phyloP scores from a whole-genome alignment of 1,284 basidiomycete genomes.

The Thelephora terrestris region DNA sequence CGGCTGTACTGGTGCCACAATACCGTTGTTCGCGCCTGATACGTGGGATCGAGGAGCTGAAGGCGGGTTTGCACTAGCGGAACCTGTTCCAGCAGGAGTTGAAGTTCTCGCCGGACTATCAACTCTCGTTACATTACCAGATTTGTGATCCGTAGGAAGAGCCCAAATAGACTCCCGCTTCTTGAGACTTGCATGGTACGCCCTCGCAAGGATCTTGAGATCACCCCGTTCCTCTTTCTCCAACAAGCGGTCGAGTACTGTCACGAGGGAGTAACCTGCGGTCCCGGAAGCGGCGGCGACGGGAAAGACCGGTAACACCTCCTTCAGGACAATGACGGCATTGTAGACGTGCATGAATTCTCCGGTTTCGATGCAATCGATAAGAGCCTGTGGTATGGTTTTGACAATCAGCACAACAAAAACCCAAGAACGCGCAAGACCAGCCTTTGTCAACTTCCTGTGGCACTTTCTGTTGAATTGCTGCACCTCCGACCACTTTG shows the following conservation, averaged over 20 bases:
- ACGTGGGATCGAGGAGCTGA: constrained; percentile 49
- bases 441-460: constrained; percentile 54
- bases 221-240: constrained; percentile 73
- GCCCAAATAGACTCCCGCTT: constrained; percentile 56
- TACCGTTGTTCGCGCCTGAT: constrained; percentile 16
- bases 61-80: constrained; percentile 28
- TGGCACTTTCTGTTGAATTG: constrained; percentile 78
- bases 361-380: constrained; percentile 56
- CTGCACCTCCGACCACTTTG: constrained; percentile 66
- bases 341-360: constrained; percentile 97
- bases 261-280: constrained; percentile 49
- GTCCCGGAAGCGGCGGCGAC: constrained; percentile 45
- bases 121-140: not conserved
- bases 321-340: constrained; percentile 80
- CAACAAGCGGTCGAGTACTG: constrained; percentile 57
- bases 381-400: constrained; percentile 37
- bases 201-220: constrained; percentile 70
- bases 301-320: constrained; percentile 84
- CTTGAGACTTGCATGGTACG: constrained; percentile 67
- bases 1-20: constrained; percentile 10
- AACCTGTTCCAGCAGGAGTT: not conserved
- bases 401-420: constrained; percentile 3
- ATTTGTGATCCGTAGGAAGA: constrained; percentile 19
- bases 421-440: constrained; percentile 10
- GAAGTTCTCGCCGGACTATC: not conserved